Base-by-base conservation (phyloP, 2,329 filamentous ascomycete species). In the Dothideomycetes sp. region DNA sequence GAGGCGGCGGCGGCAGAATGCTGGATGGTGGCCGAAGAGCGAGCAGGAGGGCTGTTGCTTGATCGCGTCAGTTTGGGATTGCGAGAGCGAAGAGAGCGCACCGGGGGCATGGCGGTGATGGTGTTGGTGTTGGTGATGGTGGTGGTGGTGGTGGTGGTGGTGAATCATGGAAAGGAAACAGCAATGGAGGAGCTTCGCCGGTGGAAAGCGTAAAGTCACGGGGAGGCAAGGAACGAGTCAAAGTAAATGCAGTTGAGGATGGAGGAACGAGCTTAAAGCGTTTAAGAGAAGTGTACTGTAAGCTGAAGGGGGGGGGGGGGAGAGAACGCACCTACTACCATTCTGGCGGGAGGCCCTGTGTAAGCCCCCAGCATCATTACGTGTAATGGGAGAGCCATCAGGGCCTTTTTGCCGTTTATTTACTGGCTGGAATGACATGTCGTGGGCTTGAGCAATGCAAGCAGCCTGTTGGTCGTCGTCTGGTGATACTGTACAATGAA, bases 21-120 rank as follows among this genome's bases (percentile, higher is more conserved):
- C 19, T 34, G 34, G 29, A 45, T 54, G 42, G 55, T 54, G 35
- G 55, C 51, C 19, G 52, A 55, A 34, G 55, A 55, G 45, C 61
- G 22, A 27, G 22, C 59, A 34, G 59, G 52, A 2, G 60, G 53
- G 42, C 60, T 57, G n/a, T 57, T 56, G 27, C 54, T 58, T 24
- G 56, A 51, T 37, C 44, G 60, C 38, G 45, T 54, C 52, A 58
- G 54, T 52, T 41, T 34, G 49, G 44, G 37, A 46, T 46, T 36
- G 52, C 43, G 46, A 52, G 52, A 55, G 45, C 56, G 54, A 4
- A 41, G 45, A 19, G 38, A 39, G 36, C 56, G 52, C 19, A 49
- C 45, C 11, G 55, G 51, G 36, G 56, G 55, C 56, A 59, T 59
- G 43, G 15, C 45, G 40, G 32, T 16, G 31, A 29, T 22, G 27